phyloP scores from a whole-genome alignment of 495 filamentous ascomycete genomes.

The Penicillium manginii region DNA sequence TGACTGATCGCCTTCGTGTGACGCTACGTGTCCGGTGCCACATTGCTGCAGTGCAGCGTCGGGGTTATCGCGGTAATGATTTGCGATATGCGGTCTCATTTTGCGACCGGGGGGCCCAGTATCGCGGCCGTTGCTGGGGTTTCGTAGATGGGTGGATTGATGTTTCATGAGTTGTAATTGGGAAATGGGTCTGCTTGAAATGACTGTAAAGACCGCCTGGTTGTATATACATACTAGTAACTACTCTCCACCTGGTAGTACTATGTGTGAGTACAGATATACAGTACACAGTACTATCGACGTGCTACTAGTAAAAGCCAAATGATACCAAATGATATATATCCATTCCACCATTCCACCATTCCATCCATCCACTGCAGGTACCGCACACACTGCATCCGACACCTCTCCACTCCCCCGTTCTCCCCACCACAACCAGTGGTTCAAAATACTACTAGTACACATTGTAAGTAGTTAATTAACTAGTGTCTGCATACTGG shows the following conservation, averaged over 20 bases:
- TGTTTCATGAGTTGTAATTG: neutral
- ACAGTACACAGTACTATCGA: neutral
- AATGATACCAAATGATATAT: no score
- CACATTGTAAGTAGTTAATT: no score
- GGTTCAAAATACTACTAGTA: no score
- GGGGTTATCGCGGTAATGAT: constrained; percentile 3
- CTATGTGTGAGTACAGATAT: neutral
- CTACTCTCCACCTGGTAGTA: no score
- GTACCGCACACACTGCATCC: no score
- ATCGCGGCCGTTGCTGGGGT: constrained; percentile 18
- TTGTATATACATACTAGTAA: no score
- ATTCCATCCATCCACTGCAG: neutral
- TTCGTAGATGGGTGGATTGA: constrained; percentile 1
- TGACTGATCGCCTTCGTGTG: constrained; percentile 1
- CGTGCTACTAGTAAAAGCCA: no score
- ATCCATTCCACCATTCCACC: neutral
- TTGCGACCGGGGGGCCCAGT: constrained; percentile 1
- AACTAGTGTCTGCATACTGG: neutral
- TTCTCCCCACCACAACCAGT: no score
- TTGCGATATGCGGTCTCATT: neutral
- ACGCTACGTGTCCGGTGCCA: constrained; percentile 10
- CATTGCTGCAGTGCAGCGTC: constrained; percentile 4
- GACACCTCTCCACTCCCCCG: no score
- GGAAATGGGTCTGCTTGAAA: neutral
- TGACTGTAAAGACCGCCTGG: no score